A percentile compares a stretch with the other conserved stretches of the same genome.
Conservation (phyloP, 345 rosid species). For the Sonneratia caseolaris region DNA sequence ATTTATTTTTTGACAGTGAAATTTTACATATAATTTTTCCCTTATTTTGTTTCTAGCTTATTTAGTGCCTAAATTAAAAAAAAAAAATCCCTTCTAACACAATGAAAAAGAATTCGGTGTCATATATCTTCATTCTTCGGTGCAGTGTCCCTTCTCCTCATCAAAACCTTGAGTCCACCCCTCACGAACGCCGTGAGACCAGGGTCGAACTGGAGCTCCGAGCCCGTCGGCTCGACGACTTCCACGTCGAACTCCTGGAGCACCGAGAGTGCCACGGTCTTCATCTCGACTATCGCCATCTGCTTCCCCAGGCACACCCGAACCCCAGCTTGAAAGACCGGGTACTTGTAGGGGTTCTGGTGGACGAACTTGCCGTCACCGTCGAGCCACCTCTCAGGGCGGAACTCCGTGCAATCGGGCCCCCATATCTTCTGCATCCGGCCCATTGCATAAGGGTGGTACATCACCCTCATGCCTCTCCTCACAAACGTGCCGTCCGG, state of each 20-base stretch:
- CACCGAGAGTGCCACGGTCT: conserved; percentile 41
- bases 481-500: conserved; percentile 47
- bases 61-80: too few species aligned
- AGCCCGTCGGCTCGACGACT: background rate
- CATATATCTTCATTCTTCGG: background rate
- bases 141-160: conserved; percentile 25
- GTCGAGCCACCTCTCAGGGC: conserved; percentile 66
- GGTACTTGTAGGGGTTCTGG: conserved; percentile 45
- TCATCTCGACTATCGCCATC: conserved; percentile 58
- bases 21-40: too few species aligned
- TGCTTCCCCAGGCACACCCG: conserved; percentile 73
- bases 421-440: conserved; percentile 66
- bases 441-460: conserved; percentile 75
- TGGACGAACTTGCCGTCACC: conserved; percentile 30
- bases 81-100: too few species aligned
- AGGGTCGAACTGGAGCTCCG: conserved; percentile 25
- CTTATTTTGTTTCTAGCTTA: too few species aligned
- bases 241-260: conserved; percentile 27
- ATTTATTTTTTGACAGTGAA: too few species aligned
- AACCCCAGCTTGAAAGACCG: conserved; percentile 63
- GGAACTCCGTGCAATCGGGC: conserved; percentile 45
- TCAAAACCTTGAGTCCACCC: conserved; percentile 35
- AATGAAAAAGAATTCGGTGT: too few species aligned
- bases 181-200: conserved; percentile 44
- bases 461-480: conserved; percentile 55